Evolutionary conservation across 2,329 filamentous ascomycete species (phyloP), one percentile per base, ranked within the genome.

Genomic region (Zalaria sp.): DNA sequence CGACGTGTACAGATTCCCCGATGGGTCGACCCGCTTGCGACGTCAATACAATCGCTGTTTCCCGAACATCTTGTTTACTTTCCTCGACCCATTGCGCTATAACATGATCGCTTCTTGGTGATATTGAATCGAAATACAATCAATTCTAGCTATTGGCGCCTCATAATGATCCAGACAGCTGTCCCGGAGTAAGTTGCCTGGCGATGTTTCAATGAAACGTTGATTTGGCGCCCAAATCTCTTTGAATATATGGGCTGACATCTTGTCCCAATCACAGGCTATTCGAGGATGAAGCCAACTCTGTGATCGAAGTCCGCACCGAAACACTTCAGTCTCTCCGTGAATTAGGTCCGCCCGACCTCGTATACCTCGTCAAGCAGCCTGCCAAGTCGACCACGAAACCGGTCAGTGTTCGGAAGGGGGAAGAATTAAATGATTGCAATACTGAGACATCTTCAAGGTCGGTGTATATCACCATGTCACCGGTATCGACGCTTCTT

Each of bases 381-480:
- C 72, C 74, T 7, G 66, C 73, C 55, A 76, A 76, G 58, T 70
- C 69, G 41, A 59, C 67, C 18, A 69, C 64, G 41, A 74, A 72
- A 47, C 73, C 77, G 67, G 73, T 77, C 60, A 45, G 57, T 39
- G 25, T 38, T 29, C 27, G 18, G 18, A 18, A 18, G 18, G 18
- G 18, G 18, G 18, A 18, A 18, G 18, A 18, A 18, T 18, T 18
- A 18, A 18, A 25, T 37, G 31, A 6, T 10, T 5, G 25, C 37
- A 37, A 18, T 35, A 45, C 49, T 52, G 41, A 50, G 25, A 38
- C 9, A 3, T 25, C 34, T 25, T 34, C 9, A 51, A 95, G 83
- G 80, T 79, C 47, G 91, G 91, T 45, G 81, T 95, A 43, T 98
- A 98, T 60, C 91, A 98, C 62, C 91, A 98, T 78, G 88, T 95